Evolutionary conservation across 306 rosid species (phyloP).

Genomic region (Biancaea sappan): DNA sequence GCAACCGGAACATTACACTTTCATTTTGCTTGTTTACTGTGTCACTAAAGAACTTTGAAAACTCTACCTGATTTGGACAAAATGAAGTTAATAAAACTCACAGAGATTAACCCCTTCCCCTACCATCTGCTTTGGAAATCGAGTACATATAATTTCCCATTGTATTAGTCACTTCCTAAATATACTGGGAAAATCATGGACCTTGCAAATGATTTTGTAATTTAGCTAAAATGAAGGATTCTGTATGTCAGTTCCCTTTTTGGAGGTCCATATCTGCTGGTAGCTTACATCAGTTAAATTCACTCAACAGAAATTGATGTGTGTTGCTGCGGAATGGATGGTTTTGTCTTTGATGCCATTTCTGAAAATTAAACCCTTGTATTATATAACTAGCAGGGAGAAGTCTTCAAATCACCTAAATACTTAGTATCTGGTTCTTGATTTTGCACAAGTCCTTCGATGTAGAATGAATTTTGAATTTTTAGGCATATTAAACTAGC

Average conservation of each 20-base stretch:
- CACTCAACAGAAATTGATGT: background rate
- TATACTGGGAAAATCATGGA: background rate
- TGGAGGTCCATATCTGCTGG: background rate
- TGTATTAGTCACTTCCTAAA: background rate
- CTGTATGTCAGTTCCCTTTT: background rate
- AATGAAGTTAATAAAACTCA: conserved; percentile 4
- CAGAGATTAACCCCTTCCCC: background rate
- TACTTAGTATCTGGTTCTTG: background rate
- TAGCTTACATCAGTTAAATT: conserved; percentile 1
- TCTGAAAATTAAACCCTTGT: background rate
- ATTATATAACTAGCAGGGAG: background rate
- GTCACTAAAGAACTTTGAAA: conserved; percentile 5
- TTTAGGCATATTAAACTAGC: background rate
- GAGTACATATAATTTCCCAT: conserved; percentile 1
- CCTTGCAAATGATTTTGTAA: background rate
- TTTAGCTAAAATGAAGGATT: background rate
- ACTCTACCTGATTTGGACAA: conserved; percentile 21
- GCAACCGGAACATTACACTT: background rate
- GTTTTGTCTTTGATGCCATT: background rate
- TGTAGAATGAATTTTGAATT: background rate
- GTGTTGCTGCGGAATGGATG: background rate
- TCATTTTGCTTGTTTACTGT: conserved; percentile 16
- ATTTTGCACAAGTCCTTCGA: background rate
- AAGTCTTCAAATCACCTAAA: background rate
- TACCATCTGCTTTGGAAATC: background rate